These are phyloP conservation scores for Zygnema cylindricum DNA, from an alignment of 139 green algal genomes.

Conservation along the genomic window DNA sequence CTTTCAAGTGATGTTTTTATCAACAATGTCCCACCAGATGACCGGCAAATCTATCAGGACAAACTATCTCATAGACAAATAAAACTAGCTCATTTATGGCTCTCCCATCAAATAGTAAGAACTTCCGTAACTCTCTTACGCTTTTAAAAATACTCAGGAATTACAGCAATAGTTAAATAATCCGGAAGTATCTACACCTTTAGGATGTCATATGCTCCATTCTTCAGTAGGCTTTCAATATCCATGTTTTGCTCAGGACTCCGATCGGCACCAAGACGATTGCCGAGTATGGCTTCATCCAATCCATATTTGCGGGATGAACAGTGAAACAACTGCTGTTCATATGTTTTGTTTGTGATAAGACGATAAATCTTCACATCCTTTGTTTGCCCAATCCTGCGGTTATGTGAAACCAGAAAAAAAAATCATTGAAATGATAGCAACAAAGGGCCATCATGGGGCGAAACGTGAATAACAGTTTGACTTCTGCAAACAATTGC, in stretches of 20 bases:
- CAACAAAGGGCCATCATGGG: too few relatives aligned
- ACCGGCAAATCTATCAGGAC: too few relatives aligned
- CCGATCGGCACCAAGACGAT: conserved; percentile 55
- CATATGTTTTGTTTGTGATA: conserved; percentile 86
- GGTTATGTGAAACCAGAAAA: too few relatives aligned
- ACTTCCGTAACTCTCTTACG: neutral
- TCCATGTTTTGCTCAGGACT: conserved; percentile 76
- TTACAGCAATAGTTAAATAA: neutral
- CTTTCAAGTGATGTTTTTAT: too few relatives aligned
- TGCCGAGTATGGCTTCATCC: conserved; percentile 90
- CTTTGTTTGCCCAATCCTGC: conserved; percentile 84
- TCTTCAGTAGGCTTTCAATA: conserved; percentile 73
- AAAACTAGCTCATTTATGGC: too few relatives aligned
- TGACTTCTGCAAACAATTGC: too few relatives aligned
- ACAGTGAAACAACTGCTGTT: conserved; percentile 81
- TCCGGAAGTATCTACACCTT: conserved; percentile 3
- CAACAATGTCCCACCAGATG: too few relatives aligned
- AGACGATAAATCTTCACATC: conserved; percentile 94
- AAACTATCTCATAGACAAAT: too few relatives aligned
- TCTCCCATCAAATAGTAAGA: too few relatives aligned
- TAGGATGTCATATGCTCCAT: conserved; percentile 79
- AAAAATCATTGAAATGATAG: too few relatives aligned
- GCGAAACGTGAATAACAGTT: too few relatives aligned
- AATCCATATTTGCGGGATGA: conserved; percentile 80
- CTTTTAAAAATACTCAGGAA: neutral